phyloP scores from a whole-genome alignment of 306 rosid species.

The Trifolium dubium region DNA sequence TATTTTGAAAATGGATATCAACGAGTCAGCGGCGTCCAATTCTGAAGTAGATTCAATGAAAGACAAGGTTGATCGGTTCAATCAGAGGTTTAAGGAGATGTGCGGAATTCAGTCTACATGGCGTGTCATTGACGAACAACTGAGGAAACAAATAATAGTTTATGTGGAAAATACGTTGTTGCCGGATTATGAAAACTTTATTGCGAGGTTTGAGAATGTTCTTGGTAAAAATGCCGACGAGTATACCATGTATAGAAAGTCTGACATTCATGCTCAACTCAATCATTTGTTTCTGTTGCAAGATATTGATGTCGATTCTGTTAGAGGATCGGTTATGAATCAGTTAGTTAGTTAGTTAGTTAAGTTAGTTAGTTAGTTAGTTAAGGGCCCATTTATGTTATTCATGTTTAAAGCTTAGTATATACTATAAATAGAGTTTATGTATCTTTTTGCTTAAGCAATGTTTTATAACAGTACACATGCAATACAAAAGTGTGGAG shows the following conservation, averaged over 20 bases:
- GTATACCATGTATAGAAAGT: constrained; percentile 52
- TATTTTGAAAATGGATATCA: neutral
- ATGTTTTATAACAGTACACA: too few species aligned
- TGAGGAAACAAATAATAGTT: neutral
- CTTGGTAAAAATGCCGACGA: constrained; percentile 62
- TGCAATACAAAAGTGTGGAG: too few species aligned
- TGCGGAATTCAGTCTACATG: neutral
- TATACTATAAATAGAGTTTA: too few species aligned
- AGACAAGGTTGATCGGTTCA: neutral
- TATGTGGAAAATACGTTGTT: constrained; percentile 32
- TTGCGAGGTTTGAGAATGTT: constrained; percentile 55
- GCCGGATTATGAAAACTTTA: constrained; percentile 70
- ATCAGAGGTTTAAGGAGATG: neutral
- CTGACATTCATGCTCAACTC: neutral
- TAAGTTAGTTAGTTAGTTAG: too few species aligned
- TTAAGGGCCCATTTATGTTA: too few species aligned
- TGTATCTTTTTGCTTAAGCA: too few species aligned
- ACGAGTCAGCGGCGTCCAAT: neutral
- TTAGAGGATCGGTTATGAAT: too few species aligned
- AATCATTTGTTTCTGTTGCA: neutral
- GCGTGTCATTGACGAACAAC: neutral
- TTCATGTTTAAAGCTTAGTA: too few species aligned
- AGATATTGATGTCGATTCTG: neutral
- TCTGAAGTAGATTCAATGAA: constrained; percentile 19
- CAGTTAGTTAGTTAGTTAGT: neutral